Evolutionary conservation across 805 yeast genomes (phyloP).

Genomic region (Ogataea kodamae): DNA sequence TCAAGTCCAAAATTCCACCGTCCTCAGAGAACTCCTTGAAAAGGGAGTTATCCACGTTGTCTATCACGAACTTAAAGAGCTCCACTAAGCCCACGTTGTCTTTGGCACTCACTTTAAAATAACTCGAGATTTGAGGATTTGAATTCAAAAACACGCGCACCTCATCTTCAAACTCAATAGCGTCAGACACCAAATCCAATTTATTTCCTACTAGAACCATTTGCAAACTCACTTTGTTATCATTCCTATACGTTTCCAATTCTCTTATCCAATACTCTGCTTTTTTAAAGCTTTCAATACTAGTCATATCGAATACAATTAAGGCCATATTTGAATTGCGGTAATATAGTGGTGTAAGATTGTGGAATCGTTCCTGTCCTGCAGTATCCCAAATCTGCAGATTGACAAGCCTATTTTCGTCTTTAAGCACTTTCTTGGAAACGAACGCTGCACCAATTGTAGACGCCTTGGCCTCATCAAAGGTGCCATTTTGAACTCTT

Average conservation of each 20-base stretch:
- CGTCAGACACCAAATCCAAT: conserved; percentile 49
- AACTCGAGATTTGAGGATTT: conserved; percentile 19
- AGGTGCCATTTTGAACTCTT: conserved; percentile 66
- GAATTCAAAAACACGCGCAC: conserved; percentile 24
- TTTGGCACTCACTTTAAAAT: conserved; percentile 62
- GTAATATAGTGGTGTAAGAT: conserved; percentile 80
- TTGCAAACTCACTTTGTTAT: conserved; percentile 24
- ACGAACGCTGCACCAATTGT: conserved; percentile 99
- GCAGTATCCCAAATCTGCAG: conserved; percentile 94
- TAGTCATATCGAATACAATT: conserved; percentile 81
- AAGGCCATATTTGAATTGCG: conserved; percentile 80
- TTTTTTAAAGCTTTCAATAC: conserved; percentile 48
- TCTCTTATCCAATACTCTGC: conserved; percentile 93
- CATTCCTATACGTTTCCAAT: conserved; percentile 38
- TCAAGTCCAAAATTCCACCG: conserved; percentile 26
- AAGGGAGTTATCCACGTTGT: conserved; percentile 27
- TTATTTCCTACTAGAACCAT: conserved; percentile 78
- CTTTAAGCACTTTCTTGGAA: conserved; percentile 62
- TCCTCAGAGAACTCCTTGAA: conserved; percentile 24
- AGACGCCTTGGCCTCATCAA: conserved; percentile 78
- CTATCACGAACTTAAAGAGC: conserved; percentile 36
- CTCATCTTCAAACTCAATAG: conserved; percentile 22
- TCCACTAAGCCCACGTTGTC: conserved; percentile 57
- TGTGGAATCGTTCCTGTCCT: conserved; percentile 86
- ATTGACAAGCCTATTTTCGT: conserved; percentile 36